Evolutionary conservation across 495 filamentous ascomycete species (phyloP).

Genomic region (Elasticomyces elasticus): DNA sequence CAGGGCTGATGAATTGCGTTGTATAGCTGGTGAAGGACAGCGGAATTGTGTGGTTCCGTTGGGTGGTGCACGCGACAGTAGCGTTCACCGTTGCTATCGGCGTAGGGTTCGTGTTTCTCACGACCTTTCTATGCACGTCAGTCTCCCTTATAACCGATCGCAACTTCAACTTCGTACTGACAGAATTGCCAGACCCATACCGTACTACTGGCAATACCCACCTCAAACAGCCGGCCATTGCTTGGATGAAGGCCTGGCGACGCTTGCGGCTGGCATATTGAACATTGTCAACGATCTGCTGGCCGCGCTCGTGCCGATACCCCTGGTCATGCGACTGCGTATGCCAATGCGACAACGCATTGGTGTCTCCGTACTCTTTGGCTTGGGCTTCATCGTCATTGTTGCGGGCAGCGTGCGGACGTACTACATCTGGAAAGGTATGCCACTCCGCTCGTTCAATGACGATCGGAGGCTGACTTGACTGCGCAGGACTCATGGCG

Average conservation of each 20-base stretch:
- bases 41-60: constrained; percentile 31
- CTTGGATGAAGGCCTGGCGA: constrained; percentile 38
- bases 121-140: constrained; percentile 49
- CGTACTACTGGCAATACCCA: constrained; percentile 42
- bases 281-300: constrained; percentile 52
- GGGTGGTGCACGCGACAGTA: constrained; percentile 37
- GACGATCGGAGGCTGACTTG: constrained; percentile 1
- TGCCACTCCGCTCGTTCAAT: not conserved
- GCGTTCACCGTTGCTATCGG: constrained; percentile 37
- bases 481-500: constrained; percentile 30
- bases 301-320: constrained; percentile 48
- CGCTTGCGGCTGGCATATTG: constrained; percentile 46
- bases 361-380: constrained; percentile 49
- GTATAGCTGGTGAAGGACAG: constrained; percentile 36
- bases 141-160: constrained; percentile 7
- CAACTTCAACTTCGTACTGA: not conserved
- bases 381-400: constrained; percentile 48
- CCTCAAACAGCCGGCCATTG: constrained; percentile 36
- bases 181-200: constrained; percentile 34
- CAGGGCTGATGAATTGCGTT: too few relatives aligned
- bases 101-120: constrained; percentile 40
- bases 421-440: constrained; percentile 38
- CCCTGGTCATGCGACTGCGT: constrained; percentile 45
- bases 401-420: constrained; percentile 48
- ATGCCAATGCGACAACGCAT: constrained; percentile 44